These are phyloP conservation scores for Takakia lepidozioides DNA, from an alignment of 225 moss, liverwort and hornwort genomes.

Conservation along the genomic window DNA sequence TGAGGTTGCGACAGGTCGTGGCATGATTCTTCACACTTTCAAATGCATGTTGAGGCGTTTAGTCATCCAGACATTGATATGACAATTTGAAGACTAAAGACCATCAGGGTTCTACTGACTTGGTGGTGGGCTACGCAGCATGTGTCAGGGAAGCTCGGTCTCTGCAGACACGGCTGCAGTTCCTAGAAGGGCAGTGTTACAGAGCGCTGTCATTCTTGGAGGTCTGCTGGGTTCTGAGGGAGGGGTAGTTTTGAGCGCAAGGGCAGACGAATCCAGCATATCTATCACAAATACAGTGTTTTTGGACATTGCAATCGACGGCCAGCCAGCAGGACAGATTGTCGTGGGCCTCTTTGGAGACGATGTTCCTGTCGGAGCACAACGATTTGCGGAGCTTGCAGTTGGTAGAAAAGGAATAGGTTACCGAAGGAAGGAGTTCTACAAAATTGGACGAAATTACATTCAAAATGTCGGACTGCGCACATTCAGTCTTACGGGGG, in stretches of 20 bases:
- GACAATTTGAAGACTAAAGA: too few relatives aligned
- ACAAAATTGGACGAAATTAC: slow-evolving; percentile 68
- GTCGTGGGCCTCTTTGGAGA: slow-evolving; percentile 75
- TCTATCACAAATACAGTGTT: slow-evolving; percentile 65
- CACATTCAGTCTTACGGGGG: slow-evolving; percentile 70
- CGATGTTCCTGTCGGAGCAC: slow-evolving; percentile 67
- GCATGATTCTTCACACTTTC: too few relatives aligned
- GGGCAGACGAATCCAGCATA: slow-evolving; percentile 6
- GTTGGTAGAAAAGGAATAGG: slow-evolving; percentile 68
- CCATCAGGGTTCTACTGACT: too few relatives aligned
- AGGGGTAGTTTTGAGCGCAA: slow-evolving; percentile 1
- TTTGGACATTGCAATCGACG: slow-evolving; percentile 81
- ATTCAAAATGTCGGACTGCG: slow-evolving; percentile 84
- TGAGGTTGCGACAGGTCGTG: too few relatives aligned
- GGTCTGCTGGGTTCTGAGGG: neutral
- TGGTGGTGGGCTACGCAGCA: too few relatives aligned
- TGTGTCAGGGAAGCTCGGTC: too few relatives aligned
- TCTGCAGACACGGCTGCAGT: too few relatives aligned
- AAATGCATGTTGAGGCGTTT: too few relatives aligned
- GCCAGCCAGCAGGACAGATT: slow-evolving; percentile 62
- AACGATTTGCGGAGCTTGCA: slow-evolving; percentile 74
- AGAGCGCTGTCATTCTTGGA: slow-evolving; percentile 5
- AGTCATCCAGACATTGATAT: too few relatives aligned
- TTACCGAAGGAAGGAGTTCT: slow-evolving; percentile 74
- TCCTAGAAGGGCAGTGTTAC: slow-evolving; percentile 5